Conservation (phyloP, 768 basidiomycete genomes). For the Russula sp. region DNA sequence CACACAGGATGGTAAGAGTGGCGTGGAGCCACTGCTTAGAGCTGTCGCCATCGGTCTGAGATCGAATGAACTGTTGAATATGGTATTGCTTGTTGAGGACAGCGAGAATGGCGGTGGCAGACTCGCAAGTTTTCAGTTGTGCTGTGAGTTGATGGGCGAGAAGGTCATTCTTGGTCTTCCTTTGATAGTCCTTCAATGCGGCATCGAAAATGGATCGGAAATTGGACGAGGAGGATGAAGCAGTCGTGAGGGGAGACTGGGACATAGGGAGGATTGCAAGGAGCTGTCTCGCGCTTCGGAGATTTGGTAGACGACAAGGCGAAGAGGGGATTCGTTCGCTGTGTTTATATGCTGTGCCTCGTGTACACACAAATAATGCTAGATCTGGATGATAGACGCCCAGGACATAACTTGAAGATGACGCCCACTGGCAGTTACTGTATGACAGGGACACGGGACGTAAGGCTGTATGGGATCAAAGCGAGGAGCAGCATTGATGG, state of each 20-base stretch:
- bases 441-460: too few species aligned
- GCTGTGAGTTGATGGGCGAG: neutral
- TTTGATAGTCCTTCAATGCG: neutral
- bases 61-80: neutral
- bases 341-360: too few species aligned
- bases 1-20: neutral
- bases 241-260: neutral
- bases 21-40: neutral
- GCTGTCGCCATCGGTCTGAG: neutral
- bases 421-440: too few species aligned
- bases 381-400: too few species aligned
- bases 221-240: neutral
- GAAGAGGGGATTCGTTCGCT: neutral
- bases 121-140: neutral
- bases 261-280: neutral
- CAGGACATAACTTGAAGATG: too few species aligned
- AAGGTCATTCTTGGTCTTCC: slow-evolving; percentile 1
- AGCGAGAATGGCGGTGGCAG: neutral
- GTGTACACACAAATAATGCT: too few species aligned
- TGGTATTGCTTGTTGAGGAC: neutral
- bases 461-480: too few species aligned
- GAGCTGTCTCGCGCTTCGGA: neutral
- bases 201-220: neutral
- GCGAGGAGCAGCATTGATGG: too few species aligned
- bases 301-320: neutral